Base-by-base conservation (phyloP, 2,329 filamentous ascomycete species). In the Simplicillium aogashimaense region DNA sequence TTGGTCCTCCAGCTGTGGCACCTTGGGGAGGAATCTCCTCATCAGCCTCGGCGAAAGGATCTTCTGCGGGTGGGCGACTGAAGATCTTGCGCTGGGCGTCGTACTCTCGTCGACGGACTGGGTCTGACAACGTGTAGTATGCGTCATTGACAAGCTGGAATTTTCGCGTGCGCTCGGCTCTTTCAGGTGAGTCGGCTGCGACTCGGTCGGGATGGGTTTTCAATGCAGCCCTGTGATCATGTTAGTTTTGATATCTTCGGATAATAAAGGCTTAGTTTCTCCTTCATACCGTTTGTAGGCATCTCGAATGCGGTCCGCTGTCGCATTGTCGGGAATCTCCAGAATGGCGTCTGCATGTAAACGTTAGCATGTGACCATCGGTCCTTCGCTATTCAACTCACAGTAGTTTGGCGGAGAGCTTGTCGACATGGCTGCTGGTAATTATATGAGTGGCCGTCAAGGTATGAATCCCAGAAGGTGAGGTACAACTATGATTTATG, bases 131-230 rank as follows among this genome's bases (percentile, higher is more conserved):
- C 0, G 86, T 89, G 61, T 86, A 94, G 70, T 94, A 95, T 46
- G 88, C 87, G 56, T 94, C 88, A 65, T 94, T 94, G 54, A 95
- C 85, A 48, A 85, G 77, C 61, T 95, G 88, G 67, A 95, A 95
- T 57, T 82, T 82, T 55, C 84, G 85, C 6, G 92, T 98, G 54
- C 89, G 84, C 11, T 76, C 63, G 16, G 78, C 62, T 47, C 90
- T 86, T 51, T 97, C 88, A 30, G 89, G 86, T 5, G 87, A 90
- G 63, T 88, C 79, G 48, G 76, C 66, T 20, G 88, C 74, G 32
- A 98, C 87, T 44, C 92, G 85, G 60, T 98, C 92, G 2, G 90
- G 90, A 60, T 97, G 90, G 47, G 86, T 88, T 64, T 92, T 94
- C 35, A 97, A 70, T 5, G 90, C 90, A 53, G 86, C 85, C 57